A percentile compares a stretch with the other conserved stretches of the same genome.
These are phyloP conservation scores for Ustulina deusta DNA, from an alignment of 2,329 filamentous ascomycete genomes.

Conservation along the genomic window DNA sequence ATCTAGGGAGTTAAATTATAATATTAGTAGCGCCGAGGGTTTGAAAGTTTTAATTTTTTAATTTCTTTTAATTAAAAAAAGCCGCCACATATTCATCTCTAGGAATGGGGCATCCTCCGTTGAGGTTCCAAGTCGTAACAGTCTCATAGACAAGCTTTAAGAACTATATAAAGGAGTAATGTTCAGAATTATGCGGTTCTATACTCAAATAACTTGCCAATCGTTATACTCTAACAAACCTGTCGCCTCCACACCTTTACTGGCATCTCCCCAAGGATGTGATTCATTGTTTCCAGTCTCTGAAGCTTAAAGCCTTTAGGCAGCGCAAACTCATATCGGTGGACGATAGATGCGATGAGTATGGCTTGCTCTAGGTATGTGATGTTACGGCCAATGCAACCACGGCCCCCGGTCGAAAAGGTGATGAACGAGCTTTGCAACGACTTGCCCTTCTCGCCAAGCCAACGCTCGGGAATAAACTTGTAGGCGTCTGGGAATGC, in stretches of 20 bases:
- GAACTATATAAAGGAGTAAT: no score
- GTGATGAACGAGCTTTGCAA: slow-evolving; percentile 19
- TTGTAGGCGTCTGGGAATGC: slow-evolving; percentile 9
- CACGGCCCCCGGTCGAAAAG: slow-evolving; percentile 14
- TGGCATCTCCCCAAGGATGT: slow-evolving; percentile 26
- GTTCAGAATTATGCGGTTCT: no score
- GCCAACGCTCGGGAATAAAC: slow-evolving; percentile 15
- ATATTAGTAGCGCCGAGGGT: no score
- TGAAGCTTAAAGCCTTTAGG: slow-evolving; percentile 16
- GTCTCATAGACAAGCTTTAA: no score
- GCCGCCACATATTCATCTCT: no score
- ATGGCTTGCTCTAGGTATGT: slow-evolving; percentile 23
- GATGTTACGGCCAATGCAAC: slow-evolving; percentile 25
- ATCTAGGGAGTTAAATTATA: no score
- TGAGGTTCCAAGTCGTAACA: no score
- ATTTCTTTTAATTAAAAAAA: no score
- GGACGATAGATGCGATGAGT: slow-evolving; percentile 18
- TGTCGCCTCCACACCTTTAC: slow-evolving; percentile 27
- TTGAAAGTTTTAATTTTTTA: no score
- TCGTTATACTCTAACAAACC: no score
- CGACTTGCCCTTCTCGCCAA: slow-evolving; percentile 23
- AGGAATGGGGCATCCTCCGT: no score
- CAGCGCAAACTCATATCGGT: slow-evolving; percentile 19
- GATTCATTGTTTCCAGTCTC: slow-evolving; percentile 22
- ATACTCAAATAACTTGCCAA: no score